These are phyloP conservation scores for Hygrophorus russula DNA, from an alignment of 768 basidiomycete species.

Conservation along the genomic window DNA sequence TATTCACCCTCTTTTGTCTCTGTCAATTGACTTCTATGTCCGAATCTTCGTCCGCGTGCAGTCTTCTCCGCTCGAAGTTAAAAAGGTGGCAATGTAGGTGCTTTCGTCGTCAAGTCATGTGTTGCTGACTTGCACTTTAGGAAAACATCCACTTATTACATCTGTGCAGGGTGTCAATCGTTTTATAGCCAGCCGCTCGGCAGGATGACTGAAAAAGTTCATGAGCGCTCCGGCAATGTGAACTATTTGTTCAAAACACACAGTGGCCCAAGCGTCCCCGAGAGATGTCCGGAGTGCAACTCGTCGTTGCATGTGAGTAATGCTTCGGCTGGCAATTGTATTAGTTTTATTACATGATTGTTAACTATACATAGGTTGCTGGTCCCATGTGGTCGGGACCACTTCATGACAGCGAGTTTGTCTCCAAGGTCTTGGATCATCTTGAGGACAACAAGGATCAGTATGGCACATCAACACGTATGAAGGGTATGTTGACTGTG, in stretches of 20 bases:
- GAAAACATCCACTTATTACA: constrained; percentile 76
- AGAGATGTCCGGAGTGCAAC: constrained; percentile 76
- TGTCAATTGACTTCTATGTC: constrained; percentile 97
- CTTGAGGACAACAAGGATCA: constrained; percentile 47
- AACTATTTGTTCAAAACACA: constrained; percentile 66
- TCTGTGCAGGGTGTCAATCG: constrained; percentile 78
- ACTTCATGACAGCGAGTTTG: constrained; percentile 69
- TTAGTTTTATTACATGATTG: neutral
- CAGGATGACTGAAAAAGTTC: constrained; percentile 48
- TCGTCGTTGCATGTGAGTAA: constrained; percentile 57
- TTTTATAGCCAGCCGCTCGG: constrained; percentile 84
- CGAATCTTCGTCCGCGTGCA: constrained; percentile 79
- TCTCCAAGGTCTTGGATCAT: constrained; percentile 64
- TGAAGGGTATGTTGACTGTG: constrained; percentile 92
- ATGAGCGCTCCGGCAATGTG: constrained; percentile 40
- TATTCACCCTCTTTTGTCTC: constrained; percentile 77
- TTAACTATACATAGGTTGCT: constrained; percentile 68
- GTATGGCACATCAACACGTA: constrained; percentile 73
- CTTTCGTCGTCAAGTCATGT: neutral
- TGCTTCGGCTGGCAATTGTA: neutral
- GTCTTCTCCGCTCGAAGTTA: constrained; percentile 71
- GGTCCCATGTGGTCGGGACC: constrained; percentile 97
- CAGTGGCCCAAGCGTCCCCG: constrained; percentile 51
- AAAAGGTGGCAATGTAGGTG: constrained; percentile 65
- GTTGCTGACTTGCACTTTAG: constrained; percentile 28